phyloP scores from a whole-genome alignment of 2,329 filamentous ascomycete species.

The Exutisphaerella laricina region DNA sequence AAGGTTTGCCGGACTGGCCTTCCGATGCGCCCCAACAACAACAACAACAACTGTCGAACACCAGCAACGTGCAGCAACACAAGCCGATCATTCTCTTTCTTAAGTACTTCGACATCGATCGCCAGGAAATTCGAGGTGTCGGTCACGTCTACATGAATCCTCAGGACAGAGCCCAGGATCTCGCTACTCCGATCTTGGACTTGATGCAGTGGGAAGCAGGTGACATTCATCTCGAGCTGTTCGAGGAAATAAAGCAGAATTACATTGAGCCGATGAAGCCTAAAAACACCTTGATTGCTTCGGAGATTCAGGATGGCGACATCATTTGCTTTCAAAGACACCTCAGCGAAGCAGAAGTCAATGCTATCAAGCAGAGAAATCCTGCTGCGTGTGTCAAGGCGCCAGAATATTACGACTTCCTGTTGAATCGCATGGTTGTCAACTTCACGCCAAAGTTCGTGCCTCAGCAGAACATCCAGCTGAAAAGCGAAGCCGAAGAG shows the following conservation, averaged over 20 bases:
- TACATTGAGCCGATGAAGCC: constrained; percentile 96
- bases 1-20: constrained; percentile 69
- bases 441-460: constrained; percentile 62
- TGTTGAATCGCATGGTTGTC: constrained; percentile 75
- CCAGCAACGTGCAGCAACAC: constrained; percentile 35
- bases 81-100: constrained; percentile 76
- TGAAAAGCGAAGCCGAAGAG: constrained; percentile 48
- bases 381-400: constrained; percentile 27
- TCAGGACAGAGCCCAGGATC: constrained; percentile 79
- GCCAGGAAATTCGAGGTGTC: constrained; percentile 68
- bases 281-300: constrained; percentile 80
- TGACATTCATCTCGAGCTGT: constrained; percentile 59
- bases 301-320: constrained; percentile 94
- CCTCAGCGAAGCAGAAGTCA: constrained; percentile 38
- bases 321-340: constrained; percentile 88
- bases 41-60: constrained; percentile 36
- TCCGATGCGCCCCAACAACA: constrained; percentile 51
- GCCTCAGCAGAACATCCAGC: constrained; percentile 34
- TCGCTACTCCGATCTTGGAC: constrained; percentile 69
- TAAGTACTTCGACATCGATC: constrained; percentile 80
- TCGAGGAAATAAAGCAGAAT: constrained; percentile 94
- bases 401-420: constrained; percentile 75
- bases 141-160: constrained; percentile 83
- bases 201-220: constrained; percentile 83
- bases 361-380: constrained; percentile 25